phyloP scores from a whole-genome alignment of 202 grass and related monocot species.

The Setaria viridis region DNA sequence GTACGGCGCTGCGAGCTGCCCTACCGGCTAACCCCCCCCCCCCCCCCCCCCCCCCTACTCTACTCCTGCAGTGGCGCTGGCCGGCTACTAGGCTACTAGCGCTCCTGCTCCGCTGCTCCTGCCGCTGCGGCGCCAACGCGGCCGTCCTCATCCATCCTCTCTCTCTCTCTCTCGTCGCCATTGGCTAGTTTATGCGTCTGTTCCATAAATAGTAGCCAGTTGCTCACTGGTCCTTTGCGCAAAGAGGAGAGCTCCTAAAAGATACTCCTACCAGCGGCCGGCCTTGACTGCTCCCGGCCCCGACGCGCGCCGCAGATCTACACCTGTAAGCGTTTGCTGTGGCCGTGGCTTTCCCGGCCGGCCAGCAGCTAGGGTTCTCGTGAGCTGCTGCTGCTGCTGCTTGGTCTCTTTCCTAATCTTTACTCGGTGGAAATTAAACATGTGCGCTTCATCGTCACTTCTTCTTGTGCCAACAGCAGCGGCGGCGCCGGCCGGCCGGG shows the following conservation, averaged over 20 bases:
- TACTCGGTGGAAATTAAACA: background rate
- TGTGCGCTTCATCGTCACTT: background rate
- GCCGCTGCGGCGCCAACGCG: background rate
- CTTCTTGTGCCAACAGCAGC: background rate
- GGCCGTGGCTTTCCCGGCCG: background rate
- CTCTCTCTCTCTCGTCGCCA: background rate
- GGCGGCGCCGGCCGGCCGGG: background rate
- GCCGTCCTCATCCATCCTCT: background rate
- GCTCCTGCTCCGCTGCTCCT: background rate
- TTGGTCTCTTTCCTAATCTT: background rate
- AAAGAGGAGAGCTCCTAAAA: constrained; percentile 10
- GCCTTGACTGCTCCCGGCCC: background rate
- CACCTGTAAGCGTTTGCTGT: constrained; percentile 43
- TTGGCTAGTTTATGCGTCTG: constrained; percentile 25
- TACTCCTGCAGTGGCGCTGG: background rate
- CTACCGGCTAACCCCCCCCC: background rate
- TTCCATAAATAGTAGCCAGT: constrained; percentile 53
- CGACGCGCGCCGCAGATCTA: constrained; percentile 51
- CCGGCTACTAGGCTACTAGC: background rate
- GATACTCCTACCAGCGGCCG: background rate
- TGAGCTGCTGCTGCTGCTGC: background rate
- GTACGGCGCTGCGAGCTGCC: constrained; percentile 3
- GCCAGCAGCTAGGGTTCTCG: constrained; percentile 45
- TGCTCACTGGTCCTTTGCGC: constrained; percentile 42
- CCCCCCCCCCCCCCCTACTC: background rate